A percentile compares a stretch with the other conserved stretches of the same genome.
Conservation (phyloP, 805 yeast species). For the Torulaspora microellipsoides region DNA sequence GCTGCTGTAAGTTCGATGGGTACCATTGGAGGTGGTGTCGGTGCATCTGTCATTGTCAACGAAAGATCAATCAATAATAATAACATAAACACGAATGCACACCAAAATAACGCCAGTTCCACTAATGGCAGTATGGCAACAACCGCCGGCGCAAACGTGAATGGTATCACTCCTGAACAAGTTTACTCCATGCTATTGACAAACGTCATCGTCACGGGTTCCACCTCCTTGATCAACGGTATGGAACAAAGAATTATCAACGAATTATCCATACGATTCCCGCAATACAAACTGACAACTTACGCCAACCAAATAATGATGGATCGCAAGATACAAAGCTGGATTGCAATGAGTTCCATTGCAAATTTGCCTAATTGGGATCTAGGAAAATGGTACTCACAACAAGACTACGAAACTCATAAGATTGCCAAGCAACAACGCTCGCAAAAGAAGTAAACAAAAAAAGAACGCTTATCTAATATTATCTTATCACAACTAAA, state of each 20-base stretch:
- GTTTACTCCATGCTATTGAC: constrained; percentile 28
- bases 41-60: constrained; percentile 15
- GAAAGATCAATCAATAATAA: neutral
- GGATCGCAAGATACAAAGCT: constrained; percentile 72
- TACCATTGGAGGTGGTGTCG: constrained; percentile 15
- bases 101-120: neutral
- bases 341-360: constrained; percentile 67
- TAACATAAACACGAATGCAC: neutral
- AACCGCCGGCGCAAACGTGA: neutral
- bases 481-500: no score
- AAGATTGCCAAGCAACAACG: no score
- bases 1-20: constrained; percentile 21
- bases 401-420: no score
- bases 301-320: constrained; percentile 71
- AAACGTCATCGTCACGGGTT: constrained; percentile 80
- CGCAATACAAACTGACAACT: constrained; percentile 80
- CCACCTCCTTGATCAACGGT: constrained; percentile 74
- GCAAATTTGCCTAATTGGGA: constrained; percentile 31
- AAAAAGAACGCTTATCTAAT: no score
- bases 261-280: constrained; percentile 65
- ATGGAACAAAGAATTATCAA: constrained; percentile 68
- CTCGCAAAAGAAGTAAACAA: no score
- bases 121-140: constrained; percentile 2
- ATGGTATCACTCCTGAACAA: constrained; percentile 26
- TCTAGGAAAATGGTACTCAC: constrained; percentile 28